Conservation (phyloP, 768 basidiomycete species). For the Termitomyces sp. region DNA sequence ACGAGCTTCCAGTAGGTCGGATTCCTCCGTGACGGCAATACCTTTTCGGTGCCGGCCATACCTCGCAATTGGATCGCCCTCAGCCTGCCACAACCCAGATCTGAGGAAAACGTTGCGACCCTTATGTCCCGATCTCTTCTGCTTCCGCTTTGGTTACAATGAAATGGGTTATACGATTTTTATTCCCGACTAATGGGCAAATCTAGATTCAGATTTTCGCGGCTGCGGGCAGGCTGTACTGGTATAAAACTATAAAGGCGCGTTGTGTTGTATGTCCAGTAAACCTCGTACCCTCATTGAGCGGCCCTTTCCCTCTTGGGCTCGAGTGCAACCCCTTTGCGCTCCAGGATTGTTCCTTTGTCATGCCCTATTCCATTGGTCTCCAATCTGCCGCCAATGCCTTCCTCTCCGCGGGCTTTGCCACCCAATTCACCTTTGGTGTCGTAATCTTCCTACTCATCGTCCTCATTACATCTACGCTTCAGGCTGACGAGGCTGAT, state of each 20-base stretch:
- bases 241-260: slow-evolving; percentile 24
- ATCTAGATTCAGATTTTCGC: slow-evolving; percentile 23
- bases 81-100: slow-evolving; percentile 8
- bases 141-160: slow-evolving; percentile 14
- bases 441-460: slow-evolving; percentile 43
- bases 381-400: slow-evolving; percentile 43
- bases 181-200: slow-evolving; percentile 9
- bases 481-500: slow-evolving; percentile 44
- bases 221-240: slow-evolving; percentile 21
- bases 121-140: slow-evolving; percentile 14
- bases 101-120: slow-evolving; percentile 9
- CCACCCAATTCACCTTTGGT: slow-evolving; percentile 42
- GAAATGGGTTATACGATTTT: slow-evolving; percentile 10
- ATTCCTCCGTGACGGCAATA: slow-evolving; percentile 14
- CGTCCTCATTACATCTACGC: slow-evolving; percentile 37
- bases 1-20: slow-evolving; percentile 9
- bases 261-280: slow-evolving; percentile 22
- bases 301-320: slow-evolving; percentile 18
- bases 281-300: slow-evolving; percentile 13
- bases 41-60: slow-evolving; percentile 17
- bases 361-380: slow-evolving; percentile 48
- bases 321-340: slow-evolving; percentile 19
- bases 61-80: slow-evolving; percentile 12
- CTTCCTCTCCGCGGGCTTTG: slow-evolving; percentile 46
- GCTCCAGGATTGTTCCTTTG: slow-evolving; percentile 20